Conservation (phyloP, 768 basidiomycete genomes). For the Lactarius deliciosus region DNA sequence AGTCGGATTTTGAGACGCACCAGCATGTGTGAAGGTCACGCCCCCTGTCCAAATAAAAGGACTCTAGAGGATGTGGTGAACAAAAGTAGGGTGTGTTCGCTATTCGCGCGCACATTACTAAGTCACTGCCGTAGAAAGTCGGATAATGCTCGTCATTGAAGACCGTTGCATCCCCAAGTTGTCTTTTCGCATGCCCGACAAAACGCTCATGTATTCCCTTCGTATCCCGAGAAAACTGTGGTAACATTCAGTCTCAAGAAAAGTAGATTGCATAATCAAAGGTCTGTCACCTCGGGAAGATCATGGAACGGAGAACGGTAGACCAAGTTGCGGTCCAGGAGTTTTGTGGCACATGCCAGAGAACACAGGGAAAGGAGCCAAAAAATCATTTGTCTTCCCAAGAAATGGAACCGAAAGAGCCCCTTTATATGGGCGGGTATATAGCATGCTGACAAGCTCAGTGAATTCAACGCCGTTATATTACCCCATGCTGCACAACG, state of each 20-base stretch:
- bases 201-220: constrained; percentile 40
- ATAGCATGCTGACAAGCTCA: not conserved
- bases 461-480: not conserved
- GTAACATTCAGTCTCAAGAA: not conserved
- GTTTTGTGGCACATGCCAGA: constrained; percentile 5
- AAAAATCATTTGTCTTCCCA: not conserved
- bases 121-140: constrained; percentile 49
- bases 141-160: constrained; percentile 53
- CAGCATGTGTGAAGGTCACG: constrained; percentile 49
- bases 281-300: constrained; percentile 25
- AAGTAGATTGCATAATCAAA: not conserved
- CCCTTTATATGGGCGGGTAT: not conserved
- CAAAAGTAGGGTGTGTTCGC: not conserved
- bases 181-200: constrained; percentile 38
- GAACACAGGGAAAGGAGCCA: constrained; percentile 1
- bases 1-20: constrained; percentile 31
- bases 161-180: constrained; percentile 38
- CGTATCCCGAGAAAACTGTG: constrained; percentile 44
- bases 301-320: constrained; percentile 42
- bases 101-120: constrained; percentile 41
- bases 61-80: constrained; percentile 34
- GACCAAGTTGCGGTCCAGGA: constrained; percentile 43
- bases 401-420: no score
- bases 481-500: not conserved
- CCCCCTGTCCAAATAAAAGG: constrained; percentile 52